A percentile compares a stretch with the other conserved stretches of the same genome.
These are phyloP conservation scores for Fusarium anguioides DNA, from an alignment of 2,329 filamentous ascomycete genomes.

Conservation along the genomic window DNA sequence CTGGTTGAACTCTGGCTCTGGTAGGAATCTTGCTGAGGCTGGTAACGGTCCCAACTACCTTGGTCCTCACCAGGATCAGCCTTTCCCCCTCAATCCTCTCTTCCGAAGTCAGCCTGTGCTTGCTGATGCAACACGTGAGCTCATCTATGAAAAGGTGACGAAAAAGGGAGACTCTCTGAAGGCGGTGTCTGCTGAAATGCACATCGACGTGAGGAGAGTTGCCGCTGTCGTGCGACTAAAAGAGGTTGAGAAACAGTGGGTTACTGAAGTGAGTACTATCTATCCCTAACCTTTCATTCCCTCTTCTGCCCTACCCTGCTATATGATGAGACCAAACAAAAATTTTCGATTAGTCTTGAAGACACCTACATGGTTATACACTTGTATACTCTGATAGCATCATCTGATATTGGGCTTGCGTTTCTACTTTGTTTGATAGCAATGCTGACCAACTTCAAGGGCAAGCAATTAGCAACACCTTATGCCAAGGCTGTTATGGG, in stretches of 20 bases:
- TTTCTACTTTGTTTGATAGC: neutral
- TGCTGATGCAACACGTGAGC: constrained; percentile 76
- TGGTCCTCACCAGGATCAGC: constrained; percentile 56
- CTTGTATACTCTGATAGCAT: constrained; percentile 46
- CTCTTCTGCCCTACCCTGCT: constrained; percentile 3
- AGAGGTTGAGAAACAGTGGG: constrained; percentile 84
- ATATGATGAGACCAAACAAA: constrained; percentile 73
- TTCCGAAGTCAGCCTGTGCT: constrained; percentile 81
- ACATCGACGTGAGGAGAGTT: constrained; percentile 84
- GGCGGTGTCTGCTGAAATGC: constrained; percentile 79
- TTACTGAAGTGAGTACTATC: constrained; percentile 72
- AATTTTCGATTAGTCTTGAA: constrained; percentile 99
- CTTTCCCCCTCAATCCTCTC: constrained; percentile 78
- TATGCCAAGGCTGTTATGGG: constrained; percentile 80
- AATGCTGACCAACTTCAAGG: constrained; percentile 61
- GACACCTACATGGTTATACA: constrained; percentile 88
- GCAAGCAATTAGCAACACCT: constrained; percentile 78
- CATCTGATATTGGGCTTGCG: constrained; percentile 14
- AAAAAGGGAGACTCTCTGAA: constrained; percentile 75
- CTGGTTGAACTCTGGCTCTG: constrained; percentile 51
- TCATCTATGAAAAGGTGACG: constrained; percentile 78
- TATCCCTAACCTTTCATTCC: neutral
- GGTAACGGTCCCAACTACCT: constrained; percentile 53
- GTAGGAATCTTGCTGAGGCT: constrained; percentile 42
- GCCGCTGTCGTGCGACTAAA: constrained; percentile 88